Evolutionary conservation across 2,329 filamentous ascomycete species (phyloP).

Genomic region (Hymenoscyphus infarciens): DNA sequence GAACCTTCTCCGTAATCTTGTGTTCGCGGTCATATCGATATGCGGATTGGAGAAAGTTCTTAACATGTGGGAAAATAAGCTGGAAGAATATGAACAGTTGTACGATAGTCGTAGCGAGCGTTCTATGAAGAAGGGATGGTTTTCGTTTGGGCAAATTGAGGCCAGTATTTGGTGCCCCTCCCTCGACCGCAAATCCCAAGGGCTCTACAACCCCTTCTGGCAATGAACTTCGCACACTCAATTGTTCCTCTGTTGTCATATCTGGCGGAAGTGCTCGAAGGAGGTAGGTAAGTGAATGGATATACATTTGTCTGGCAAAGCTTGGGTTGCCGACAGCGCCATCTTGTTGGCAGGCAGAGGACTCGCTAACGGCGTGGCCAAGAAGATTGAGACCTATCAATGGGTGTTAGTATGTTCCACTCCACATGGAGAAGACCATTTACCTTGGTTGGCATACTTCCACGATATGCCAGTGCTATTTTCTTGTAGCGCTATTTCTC

Average conservation of each 20-base stretch:
- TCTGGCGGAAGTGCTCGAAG: constrained; percentile 59
- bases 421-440: neutral
- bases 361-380: constrained; percentile 44
- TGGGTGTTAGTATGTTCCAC: neutral
- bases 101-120: constrained; percentile 54
- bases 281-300: constrained; percentile 61
- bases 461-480: constrained; percentile 43
- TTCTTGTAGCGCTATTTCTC: constrained; percentile 21
- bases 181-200: constrained; percentile 17
- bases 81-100: constrained; percentile 57
- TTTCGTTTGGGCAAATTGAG: constrained; percentile 20
- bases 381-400: constrained; percentile 44
- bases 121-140: constrained; percentile 54
- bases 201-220: constrained; percentile 37
- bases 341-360: constrained; percentile 34
- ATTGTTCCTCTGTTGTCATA: constrained; percentile 51
- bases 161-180: constrained; percentile 1
- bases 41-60: constrained; percentile 48
- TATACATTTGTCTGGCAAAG: constrained; percentile 60
- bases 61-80: constrained; percentile 58
- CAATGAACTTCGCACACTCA: constrained; percentile 49
- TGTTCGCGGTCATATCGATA: constrained; percentile 65
- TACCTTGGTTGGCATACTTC: constrained; percentile 51
- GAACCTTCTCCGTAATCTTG: constrained; percentile 57
- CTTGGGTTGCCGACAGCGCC: constrained; percentile 36